Percentiles rank a stretch among this genome's conserved stretches.
Conservation (phyloP, 805 yeast species). For the Teunomyces funiuensis region DNA sequence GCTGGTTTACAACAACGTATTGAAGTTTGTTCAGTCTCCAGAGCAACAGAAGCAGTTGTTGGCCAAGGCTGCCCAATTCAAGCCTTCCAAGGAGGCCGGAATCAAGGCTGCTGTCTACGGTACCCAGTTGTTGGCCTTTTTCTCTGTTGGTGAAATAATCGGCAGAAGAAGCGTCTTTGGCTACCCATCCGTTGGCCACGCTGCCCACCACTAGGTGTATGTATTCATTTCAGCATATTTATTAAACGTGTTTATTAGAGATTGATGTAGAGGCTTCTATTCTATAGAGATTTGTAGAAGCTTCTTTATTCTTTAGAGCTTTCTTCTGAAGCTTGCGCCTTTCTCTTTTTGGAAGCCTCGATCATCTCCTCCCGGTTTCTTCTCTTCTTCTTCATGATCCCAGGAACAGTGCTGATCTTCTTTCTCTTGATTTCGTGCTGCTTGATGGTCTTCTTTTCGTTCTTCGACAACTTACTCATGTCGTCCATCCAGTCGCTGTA, state of each 20-base stretch:
- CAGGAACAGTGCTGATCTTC: slow-evolving; percentile 83
- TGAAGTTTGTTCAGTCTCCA: slow-evolving; percentile 36
- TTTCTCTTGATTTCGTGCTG: slow-evolving; percentile 60
- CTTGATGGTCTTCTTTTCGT: slow-evolving; percentile 61
- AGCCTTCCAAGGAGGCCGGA: slow-evolving; percentile 53
- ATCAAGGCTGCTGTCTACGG: slow-evolving; percentile 72
- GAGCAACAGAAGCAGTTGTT: slow-evolving; percentile 61
- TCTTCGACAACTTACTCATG: slow-evolving; percentile 61
- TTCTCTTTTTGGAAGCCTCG: slow-evolving; percentile 67
- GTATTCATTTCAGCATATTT: slow-evolving; percentile 2
- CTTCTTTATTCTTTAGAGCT: background rate
- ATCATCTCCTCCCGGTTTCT: slow-evolving; percentile 69
- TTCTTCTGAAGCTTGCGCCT: slow-evolving; percentile 19
- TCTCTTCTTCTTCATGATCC: slow-evolving; percentile 61
- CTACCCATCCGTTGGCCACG: slow-evolving; percentile 65
- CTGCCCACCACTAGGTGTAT: slow-evolving; percentile 17
- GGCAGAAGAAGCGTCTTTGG: slow-evolving; percentile 95
- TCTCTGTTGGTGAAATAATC: slow-evolving; percentile 91
- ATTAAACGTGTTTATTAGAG: slow-evolving; percentile 2
- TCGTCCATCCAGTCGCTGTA: slow-evolving; percentile 82
- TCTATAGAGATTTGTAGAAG: background rate
- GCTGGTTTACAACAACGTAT: slow-evolving; percentile 58
- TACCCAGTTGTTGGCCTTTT: slow-evolving; percentile 85
- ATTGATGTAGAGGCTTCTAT: background rate
- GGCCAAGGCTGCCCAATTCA: slow-evolving; percentile 44